These are phyloP conservation scores for Microascus cirrosus DNA, from an alignment of 2,329 filamentous ascomycete species.

Conservation along the genomic window DNA sequence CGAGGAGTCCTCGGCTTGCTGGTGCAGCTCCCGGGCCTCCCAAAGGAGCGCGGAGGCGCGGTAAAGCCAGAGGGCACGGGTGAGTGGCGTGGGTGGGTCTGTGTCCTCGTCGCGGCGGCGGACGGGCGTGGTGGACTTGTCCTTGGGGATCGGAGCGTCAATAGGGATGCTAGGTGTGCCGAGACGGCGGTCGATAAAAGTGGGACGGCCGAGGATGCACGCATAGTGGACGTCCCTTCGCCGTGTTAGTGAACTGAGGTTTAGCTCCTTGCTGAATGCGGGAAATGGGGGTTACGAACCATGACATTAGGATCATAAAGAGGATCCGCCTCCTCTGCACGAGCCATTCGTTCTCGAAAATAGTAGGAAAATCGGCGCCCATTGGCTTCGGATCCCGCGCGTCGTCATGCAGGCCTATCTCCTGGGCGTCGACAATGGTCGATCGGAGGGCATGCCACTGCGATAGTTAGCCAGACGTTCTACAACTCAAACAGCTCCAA, in stretches of 20 bases:
- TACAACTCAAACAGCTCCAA: not conserved
- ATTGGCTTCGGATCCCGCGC: slow-evolving; percentile 37
- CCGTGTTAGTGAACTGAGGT: not conserved
- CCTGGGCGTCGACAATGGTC: slow-evolving; percentile 50
- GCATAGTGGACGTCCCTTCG: slow-evolving; percentile 41
- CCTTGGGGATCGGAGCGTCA: slow-evolving; percentile 37
- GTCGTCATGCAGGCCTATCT: slow-evolving; percentile 48
- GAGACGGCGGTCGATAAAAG: slow-evolving; percentile 38
- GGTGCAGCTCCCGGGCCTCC: slow-evolving; percentile 44
- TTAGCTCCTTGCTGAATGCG: not conserved
- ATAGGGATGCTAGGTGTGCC: slow-evolving; percentile 37
- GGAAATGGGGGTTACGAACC: slow-evolving; percentile 6
- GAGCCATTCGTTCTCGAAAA: slow-evolving; percentile 46
- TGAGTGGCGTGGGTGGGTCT: slow-evolving; percentile 46
- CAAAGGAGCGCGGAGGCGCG: slow-evolving; percentile 32
- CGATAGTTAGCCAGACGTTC: not conserved
- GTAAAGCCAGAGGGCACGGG: slow-evolving; percentile 38
- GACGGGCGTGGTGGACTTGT: slow-evolving; percentile 35
- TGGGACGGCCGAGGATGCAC: slow-evolving; percentile 42
- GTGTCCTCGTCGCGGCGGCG: slow-evolving; percentile 28
- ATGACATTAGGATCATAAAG: slow-evolving; percentile 41
- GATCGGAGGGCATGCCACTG: slow-evolving; percentile 45
- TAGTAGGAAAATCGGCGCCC: slow-evolving; percentile 31
- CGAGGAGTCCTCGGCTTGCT: slow-evolving; percentile 39
- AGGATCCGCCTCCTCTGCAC: slow-evolving; percentile 43